Evolutionary conservation across 768 basidiomycete species (phyloP).

Genomic region (Boletus rufocinnamomeus): DNA sequence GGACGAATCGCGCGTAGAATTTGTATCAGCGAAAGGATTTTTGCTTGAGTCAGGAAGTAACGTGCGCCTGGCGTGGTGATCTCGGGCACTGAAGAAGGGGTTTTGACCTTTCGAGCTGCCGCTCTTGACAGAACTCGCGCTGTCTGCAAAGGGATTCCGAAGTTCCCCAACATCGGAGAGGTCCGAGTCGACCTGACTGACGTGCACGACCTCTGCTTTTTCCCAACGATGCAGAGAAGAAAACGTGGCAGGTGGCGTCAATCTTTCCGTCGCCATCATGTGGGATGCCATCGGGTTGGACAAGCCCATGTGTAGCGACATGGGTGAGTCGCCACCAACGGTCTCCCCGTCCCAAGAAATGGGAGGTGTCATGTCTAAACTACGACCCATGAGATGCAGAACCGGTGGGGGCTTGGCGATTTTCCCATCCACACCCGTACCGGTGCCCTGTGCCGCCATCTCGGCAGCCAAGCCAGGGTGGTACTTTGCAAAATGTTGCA

Average conservation of each 20-base stretch:
- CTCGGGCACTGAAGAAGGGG: slow-evolving; percentile 45
- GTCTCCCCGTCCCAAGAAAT: slow-evolving; percentile 58
- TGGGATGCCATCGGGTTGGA: slow-evolving; percentile 52
- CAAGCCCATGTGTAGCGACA: slow-evolving; percentile 46
- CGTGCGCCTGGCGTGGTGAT: slow-evolving; percentile 33
- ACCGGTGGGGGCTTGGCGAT: slow-evolving; percentile 35
- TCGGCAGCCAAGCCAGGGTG: slow-evolving; percentile 56
- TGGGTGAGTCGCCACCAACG: slow-evolving; percentile 48
- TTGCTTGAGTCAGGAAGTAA: slow-evolving; percentile 15
- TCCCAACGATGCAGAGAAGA: slow-evolving; percentile 65
- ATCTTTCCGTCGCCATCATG: slow-evolving; percentile 51
- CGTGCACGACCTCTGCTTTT: slow-evolving; percentile 62
- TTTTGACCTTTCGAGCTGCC: slow-evolving; percentile 29
- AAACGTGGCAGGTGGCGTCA: slow-evolving; percentile 58
- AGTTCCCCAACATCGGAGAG: slow-evolving; percentile 9
- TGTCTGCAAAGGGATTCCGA: slow-evolving; percentile 31
- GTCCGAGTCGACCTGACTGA: slow-evolving; percentile 29
- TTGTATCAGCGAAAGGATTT: slow-evolving; percentile 48
- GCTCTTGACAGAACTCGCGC: slow-evolving; percentile 19
- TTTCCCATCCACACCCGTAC: slow-evolving; percentile 22
- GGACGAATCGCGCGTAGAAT: slow-evolving; percentile 26
- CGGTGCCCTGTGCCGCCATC: slow-evolving; percentile 42
- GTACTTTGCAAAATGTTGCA: slow-evolving; percentile 56
- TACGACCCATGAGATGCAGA: slow-evolving; percentile 46
- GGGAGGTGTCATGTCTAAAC: slow-evolving; percentile 38